Conservation (phyloP, 1,139 yeast species). For the Yamadazyma sp. region DNA sequence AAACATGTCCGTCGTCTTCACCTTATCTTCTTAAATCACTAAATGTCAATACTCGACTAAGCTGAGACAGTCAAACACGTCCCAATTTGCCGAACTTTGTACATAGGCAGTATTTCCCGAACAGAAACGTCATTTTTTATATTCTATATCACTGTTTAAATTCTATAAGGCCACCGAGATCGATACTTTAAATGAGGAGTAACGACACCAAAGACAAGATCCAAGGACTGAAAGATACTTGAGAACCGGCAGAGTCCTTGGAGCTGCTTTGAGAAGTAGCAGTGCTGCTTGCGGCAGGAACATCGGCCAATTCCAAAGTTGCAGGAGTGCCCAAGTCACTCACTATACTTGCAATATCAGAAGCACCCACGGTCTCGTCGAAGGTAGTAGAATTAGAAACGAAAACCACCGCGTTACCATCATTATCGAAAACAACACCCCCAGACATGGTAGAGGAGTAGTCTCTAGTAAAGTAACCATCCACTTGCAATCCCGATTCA, state of each 20-base stretch:
- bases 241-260: slow-evolving; percentile 25
- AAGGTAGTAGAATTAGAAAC: slow-evolving; percentile 56
- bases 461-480: slow-evolving; percentile 59
- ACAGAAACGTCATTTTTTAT: too few species aligned
- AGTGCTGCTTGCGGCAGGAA: slow-evolving; percentile 17
- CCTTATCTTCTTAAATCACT: slow-evolving; percentile 54
- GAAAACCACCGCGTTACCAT: slow-evolving; percentile 62
- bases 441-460: slow-evolving; percentile 54
- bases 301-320: slow-evolving; percentile 23
- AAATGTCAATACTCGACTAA: too few species aligned
- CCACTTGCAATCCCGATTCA: slow-evolving; percentile 56
- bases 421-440: slow-evolving; percentile 66
- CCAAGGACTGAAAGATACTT: slow-evolving; percentile 3
- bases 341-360: slow-evolving; percentile 38
- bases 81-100: too few species aligned
- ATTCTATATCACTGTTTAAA: too few species aligned
- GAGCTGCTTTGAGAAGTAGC: slow-evolving; percentile 14
- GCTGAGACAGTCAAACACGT: too few species aligned
- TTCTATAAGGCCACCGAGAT: too few species aligned
- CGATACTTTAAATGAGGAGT: background rate
- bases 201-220: background rate
- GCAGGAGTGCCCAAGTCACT: slow-evolving; percentile 24
- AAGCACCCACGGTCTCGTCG: slow-evolving; percentile 34
- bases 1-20: slow-evolving; percentile 55
- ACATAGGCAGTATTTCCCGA: too few species aligned